phyloP scores from a whole-genome alignment of 1,284 basidiomycete genomes.

The Phellopilus nigrolimitatus region DNA sequence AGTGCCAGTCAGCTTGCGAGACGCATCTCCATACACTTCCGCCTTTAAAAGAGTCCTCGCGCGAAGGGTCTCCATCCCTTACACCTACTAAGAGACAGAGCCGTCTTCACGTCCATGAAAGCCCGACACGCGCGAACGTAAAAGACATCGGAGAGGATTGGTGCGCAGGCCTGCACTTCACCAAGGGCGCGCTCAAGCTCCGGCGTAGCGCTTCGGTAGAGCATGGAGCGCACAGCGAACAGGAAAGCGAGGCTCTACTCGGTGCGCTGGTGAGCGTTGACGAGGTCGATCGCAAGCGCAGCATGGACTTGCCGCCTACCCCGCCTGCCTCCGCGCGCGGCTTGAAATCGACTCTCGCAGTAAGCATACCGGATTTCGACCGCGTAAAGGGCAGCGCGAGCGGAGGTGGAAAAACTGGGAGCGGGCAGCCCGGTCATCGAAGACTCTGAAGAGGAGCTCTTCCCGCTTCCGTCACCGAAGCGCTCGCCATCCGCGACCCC shows the following conservation, averaged over 20 bases:
- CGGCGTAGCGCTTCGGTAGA: conserved; percentile 15
- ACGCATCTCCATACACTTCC: not conserved
- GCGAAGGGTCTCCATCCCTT: conserved; percentile 3
- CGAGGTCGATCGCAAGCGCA: conserved; percentile 15
- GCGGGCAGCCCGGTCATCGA: conserved; percentile 4
- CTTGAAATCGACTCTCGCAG: not conserved
- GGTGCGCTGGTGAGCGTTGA: conserved; percentile 16
- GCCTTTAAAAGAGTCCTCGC: conserved; percentile 12
- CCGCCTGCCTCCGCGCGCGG: not conserved
- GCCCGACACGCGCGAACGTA: not conserved
- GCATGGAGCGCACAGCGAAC: not conserved
- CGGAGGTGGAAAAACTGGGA: too few species aligned
- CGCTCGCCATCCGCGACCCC: conserved; percentile 20
- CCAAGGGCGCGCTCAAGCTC: conserved; percentile 17
- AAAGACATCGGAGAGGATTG: conserved; percentile 11
- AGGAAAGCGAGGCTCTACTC: conserved; percentile 5
- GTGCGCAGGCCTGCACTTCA: conserved; percentile 18
- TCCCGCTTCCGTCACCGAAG: conserved; percentile 23
- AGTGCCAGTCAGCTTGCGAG: conserved; percentile 13
- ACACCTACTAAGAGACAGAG: not conserved
- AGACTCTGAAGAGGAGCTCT: conserved; percentile 22
- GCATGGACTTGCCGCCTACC: not conserved
- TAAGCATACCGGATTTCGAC: not conserved
- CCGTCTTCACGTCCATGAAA: conserved; percentile 4
- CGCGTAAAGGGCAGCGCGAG: conserved; percentile 5